Percentiles rank a stretch among this genome's conserved stretches.
phyloP scores from a whole-genome alignment of 495 filamentous ascomycete species.

The Neurospora sp. region DNA sequence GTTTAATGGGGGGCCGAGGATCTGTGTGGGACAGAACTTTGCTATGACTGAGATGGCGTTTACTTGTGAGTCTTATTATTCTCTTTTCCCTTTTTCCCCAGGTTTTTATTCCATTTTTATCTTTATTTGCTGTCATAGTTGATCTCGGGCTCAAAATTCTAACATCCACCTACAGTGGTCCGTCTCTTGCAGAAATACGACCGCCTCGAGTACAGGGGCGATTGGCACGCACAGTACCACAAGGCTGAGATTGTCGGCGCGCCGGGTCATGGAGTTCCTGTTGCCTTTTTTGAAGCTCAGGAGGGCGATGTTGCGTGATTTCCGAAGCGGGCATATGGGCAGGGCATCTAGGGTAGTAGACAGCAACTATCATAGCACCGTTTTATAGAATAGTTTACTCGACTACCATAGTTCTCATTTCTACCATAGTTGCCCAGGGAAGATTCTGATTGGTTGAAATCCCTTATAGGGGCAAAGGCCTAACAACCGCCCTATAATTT shows the following conservation, averaged over 20 bases:
- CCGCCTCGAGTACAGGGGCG: conserved; percentile 36
- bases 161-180: conserved; percentile 26
- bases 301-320: conserved; percentile 9
- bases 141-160: background rate
- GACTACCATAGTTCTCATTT: no score
- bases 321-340: no score
- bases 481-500: no score
- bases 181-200: conserved; percentile 53
- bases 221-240: conserved; percentile 28
- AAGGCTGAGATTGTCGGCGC: conserved; percentile 31
- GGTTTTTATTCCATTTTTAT: no score
- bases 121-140: no score
- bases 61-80: conserved; percentile 28
- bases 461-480: no score
- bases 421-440: no score
- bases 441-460: no score
- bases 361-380: no score
- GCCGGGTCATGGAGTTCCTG: conserved; percentile 27
- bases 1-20: conserved; percentile 50
- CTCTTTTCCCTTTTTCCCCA: no score
- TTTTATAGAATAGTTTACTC: no score
- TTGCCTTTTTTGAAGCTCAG: conserved; percentile 26
- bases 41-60: conserved; percentile 47
- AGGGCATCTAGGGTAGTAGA: no score
- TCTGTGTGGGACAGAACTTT: conserved; percentile 44